phyloP scores from a whole-genome alignment of 805 yeast genomes.

The Metschnikowia koreensis region DNA sequence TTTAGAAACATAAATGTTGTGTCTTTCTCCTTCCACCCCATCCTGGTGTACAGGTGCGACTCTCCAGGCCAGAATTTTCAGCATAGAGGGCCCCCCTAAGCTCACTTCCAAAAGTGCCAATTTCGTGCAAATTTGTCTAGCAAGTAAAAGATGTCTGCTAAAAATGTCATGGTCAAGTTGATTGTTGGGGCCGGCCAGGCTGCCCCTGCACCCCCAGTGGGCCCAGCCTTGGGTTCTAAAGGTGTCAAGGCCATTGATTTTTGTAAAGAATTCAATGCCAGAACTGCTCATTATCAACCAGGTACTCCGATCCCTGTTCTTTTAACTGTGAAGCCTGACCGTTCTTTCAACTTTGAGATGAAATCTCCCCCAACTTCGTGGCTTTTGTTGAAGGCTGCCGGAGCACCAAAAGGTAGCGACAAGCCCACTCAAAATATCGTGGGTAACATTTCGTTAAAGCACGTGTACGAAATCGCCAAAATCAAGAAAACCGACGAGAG shows the following conservation, averaged over 20 bases:
- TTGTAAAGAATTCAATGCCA: constrained; percentile 96
- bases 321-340: constrained; percentile 86
- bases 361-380: constrained; percentile 92
- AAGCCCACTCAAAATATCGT: constrained; percentile 54
- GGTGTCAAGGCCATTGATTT: constrained; percentile 99
- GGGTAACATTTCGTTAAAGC: constrained; percentile 76
- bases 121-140: background rate
- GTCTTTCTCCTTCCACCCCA: background rate
- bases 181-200: constrained; percentile 98
- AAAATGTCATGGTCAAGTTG: constrained; percentile 74
- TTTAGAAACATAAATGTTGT: no score
- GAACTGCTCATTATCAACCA: constrained; percentile 82
- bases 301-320: constrained; percentile 89
- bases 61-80: background rate
- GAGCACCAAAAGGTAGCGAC: constrained; percentile 74
- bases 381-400: constrained; percentile 79
- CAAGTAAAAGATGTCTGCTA: constrained; percentile 33
- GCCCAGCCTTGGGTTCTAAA: constrained; percentile 97
- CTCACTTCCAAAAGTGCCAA: background rate
- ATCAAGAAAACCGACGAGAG: constrained; percentile 84
- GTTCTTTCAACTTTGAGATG: constrained; percentile 81
- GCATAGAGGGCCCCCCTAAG: background rate
- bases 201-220: constrained; percentile 98
- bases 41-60: constrained; percentile 5
- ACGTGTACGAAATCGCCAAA: constrained; percentile 91